Base-by-base conservation (phyloP, 805 yeast species). In the Hanseniaspora singularis region DNA sequence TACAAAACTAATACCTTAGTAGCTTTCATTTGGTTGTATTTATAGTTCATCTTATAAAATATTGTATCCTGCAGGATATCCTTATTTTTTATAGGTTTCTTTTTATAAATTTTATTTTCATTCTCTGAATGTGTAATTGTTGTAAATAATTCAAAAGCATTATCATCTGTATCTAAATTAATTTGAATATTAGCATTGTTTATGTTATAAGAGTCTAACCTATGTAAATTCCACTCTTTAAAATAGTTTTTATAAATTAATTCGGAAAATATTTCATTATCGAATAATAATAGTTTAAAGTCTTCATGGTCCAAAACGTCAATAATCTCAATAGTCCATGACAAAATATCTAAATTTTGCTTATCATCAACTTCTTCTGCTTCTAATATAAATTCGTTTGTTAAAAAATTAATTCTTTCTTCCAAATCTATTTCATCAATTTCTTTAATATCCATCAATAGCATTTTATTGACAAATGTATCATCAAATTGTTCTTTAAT, bases 1-100 rank as follows among this genome's bases (percentile, higher is more conserved):
- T 83, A 59, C 3, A 87, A 61, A 48, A 81, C 76, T 7, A 88
- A 57, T 1, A 82, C 85, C 14, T 59, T 68, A 0, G 77, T 60
- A 32, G 55, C 56, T 12, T 44, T 33, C 26, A 41, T 33, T 15
- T 33, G 38, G 3, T 24, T 15, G 15, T 30, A 36, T 16, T 36
- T 41, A 14, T 15, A 18, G 14, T 47, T 47, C 33, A 47, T 19
- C n/a, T 40, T 33, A 22, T 34, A 40, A 24, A 40, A 33, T 1
- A 47, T 18, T 20, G 44, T 46, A 15, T 36, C 28, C 14, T 32
- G 38, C 16, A 27, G 15, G 3, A 27, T 12, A 20, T 32, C 49
- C 9, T 32, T 18, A 18, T 32, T 18, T 4, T 7, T 4, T 9
- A 19, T 16, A 8, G 11, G 12, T 6, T 15, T 16, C n/a, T 32